A percentile compares a stretch with the other conserved stretches of the same genome.
These are phyloP conservation scores for Dictyostelium firmibasis DNA, from an alignment of 78 protist genomes.

Conservation along the genomic window DNA sequence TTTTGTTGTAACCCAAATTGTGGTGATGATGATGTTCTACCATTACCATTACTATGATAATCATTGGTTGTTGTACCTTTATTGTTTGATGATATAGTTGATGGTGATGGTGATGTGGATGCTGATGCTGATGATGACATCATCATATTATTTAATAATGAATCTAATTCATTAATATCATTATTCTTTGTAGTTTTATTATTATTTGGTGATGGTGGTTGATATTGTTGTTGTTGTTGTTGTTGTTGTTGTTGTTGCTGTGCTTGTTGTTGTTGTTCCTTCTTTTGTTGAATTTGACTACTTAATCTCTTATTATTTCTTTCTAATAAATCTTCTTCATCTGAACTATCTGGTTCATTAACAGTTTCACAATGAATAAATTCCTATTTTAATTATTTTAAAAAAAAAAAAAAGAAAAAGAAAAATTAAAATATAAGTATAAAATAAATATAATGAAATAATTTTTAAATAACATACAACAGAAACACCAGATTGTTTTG, in stretches of 20 bases:
- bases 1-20: neutral
- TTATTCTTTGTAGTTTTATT: neutral
- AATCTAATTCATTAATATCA: conserved; percentile 69
- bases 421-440: neutral
- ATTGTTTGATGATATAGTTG: neutral
- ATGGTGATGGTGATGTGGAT: neutral
- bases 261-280: neutral
- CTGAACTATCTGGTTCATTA: conserved; percentile 3
- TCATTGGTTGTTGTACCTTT: neutral
- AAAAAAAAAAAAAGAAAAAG: neutral
- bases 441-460: neutral
- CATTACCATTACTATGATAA: neutral
- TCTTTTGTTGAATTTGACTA: neutral
- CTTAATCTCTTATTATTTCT: conserved; percentile 38
- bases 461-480: conserved; percentile 4
- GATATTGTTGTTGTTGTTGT: conserved; percentile 11
- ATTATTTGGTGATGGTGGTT: conserved; percentile 10
- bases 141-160: conserved; percentile 58
- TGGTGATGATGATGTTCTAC: neutral
- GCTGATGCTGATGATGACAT: neutral
- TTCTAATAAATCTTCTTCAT: conserved; percentile 67
- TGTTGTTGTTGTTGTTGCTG: neutral
- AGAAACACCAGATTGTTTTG: conserved; percentile 46
- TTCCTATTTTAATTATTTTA: neutral
- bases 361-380: conserved; percentile 51